Evolutionary conservation across 2,329 filamentous ascomycete species (phyloP).

Genomic region (Hypomyces perniciosus): DNA sequence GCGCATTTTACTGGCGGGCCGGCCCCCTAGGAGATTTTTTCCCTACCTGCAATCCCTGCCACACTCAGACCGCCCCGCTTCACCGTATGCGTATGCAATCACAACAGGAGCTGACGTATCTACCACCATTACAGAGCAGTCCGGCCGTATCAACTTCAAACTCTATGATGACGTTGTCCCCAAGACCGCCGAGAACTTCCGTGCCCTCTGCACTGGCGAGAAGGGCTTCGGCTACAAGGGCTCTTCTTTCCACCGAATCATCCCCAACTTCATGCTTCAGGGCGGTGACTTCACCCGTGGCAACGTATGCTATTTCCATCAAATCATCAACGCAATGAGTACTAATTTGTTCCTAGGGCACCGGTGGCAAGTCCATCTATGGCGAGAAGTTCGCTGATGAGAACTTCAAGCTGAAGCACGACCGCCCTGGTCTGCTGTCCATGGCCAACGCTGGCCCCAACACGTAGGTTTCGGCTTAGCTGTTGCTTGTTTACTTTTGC

Average conservation of each 20-base stretch:
- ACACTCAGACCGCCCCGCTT: no score
- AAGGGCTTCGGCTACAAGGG: slow-evolving; percentile 78
- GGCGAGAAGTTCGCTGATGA: slow-evolving; percentile 91
- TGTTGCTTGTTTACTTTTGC: neutral
- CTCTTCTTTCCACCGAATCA: slow-evolving; percentile 88
- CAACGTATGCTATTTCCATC: slow-evolving; percentile 58
- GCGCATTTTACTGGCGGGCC: no score
- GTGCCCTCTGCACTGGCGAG: slow-evolving; percentile 72
- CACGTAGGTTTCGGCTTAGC: slow-evolving; percentile 53
- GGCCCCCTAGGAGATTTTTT: no score
- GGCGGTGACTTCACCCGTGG: slow-evolving; percentile 91
- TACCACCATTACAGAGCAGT: slow-evolving; percentile 51
- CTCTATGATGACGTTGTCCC: slow-evolving; percentile 83
- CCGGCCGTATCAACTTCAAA: slow-evolving; percentile 78
- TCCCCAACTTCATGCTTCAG: slow-evolving; percentile 92
- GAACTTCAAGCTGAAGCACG: slow-evolving; percentile 78
- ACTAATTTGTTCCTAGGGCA: slow-evolving; percentile 53
- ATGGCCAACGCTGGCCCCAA: slow-evolving; percentile 96
- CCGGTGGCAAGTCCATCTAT: slow-evolving; percentile 90
- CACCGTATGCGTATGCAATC: no score
- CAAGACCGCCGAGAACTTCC: slow-evolving; percentile 84
- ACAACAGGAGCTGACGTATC: slow-evolving; percentile 10
- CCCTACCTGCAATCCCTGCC: no score
- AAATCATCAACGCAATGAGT: neutral
- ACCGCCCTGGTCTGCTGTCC: slow-evolving; percentile 71